Conservation (phyloP, 192 early-diverging fungal genomes). For the Nowakowskiella sp. region DNA sequence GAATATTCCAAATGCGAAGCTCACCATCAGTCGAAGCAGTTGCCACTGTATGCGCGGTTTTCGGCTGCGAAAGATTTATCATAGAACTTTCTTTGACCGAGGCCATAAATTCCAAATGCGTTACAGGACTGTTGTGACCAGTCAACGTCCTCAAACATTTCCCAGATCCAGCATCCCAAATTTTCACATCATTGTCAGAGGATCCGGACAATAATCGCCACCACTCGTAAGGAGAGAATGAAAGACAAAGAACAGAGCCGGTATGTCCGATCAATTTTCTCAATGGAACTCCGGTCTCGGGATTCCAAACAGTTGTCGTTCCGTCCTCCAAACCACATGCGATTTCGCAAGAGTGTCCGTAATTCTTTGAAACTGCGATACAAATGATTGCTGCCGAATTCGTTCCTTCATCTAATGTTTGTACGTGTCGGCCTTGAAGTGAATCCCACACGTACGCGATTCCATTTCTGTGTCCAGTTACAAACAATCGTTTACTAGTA, state of each 20-base stretch:
- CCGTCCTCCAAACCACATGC: not conserved
- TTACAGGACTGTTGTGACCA: too few species aligned
- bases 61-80: not conserved
- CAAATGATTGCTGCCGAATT: not conserved
- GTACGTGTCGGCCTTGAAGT: not conserved
- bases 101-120: not conserved
- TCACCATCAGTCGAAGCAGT: not conserved
- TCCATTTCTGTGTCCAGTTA: not conserved
- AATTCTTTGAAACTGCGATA: not conserved
- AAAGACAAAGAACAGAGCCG: not conserved
- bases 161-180: constrained; percentile 1
- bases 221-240: not conserved
- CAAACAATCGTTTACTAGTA: not conserved
- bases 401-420: not conserved
- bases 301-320: not conserved
- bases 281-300: not conserved
- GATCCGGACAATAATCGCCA: not conserved
- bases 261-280: not conserved
- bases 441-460: not conserved
- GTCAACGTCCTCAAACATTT: not conserved
- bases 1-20: not conserved
- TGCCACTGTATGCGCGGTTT: too few species aligned
- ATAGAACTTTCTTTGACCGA: not conserved
- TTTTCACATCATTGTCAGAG: not conserved
- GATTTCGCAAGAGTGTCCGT: not conserved